Conservation (phyloP, 1,284 basidiomycete species). For the Vanrija sp. region DNA sequence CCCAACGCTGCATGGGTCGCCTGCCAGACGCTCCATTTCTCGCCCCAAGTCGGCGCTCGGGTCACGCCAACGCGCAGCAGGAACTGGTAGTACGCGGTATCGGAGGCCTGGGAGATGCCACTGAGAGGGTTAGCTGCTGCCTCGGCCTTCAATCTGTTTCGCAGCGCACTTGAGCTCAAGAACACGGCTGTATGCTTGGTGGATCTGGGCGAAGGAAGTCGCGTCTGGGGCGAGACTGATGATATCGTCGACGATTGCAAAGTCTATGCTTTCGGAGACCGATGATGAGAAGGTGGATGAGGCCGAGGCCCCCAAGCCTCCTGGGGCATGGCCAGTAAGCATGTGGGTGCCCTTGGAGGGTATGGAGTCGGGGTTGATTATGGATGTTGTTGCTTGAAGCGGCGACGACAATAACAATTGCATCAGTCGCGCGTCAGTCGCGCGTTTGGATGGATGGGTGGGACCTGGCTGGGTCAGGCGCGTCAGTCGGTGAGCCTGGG, state of each 20-base stretch:
- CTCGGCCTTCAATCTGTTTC: neutral
- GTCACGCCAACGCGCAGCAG: constrained; percentile 46
- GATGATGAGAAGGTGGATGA: constrained; percentile 26
- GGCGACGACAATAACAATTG: no score
- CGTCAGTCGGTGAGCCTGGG: no score
- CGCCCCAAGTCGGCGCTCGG: constrained; percentile 44
- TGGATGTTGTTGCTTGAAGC: neutral
- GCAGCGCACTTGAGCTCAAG: constrained; percentile 34
- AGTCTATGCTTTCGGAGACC: constrained; percentile 32
- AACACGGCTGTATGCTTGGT: constrained; percentile 34
- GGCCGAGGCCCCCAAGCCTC: constrained; percentile 5
- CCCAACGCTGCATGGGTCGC: neutral
- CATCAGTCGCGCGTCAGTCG: no score
- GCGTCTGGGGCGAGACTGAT: constrained; percentile 34
- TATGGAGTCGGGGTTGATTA: neutral
- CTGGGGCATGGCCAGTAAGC: constrained; percentile 19
- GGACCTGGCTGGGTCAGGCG: no score
- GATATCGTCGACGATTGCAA: constrained; percentile 41
- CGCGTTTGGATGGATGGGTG: no score
- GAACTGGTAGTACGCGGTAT: constrained; percentile 45
- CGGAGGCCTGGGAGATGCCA: constrained; percentile 31
- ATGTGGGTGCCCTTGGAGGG: constrained; percentile 6
- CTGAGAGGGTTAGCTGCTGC: constrained; percentile 18
- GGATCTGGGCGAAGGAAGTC: constrained; percentile 38
- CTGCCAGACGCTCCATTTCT: constrained; percentile 44